phyloP scores from a whole-genome alignment of 345 rosid genomes.

The Physaria fendleri region DNA sequence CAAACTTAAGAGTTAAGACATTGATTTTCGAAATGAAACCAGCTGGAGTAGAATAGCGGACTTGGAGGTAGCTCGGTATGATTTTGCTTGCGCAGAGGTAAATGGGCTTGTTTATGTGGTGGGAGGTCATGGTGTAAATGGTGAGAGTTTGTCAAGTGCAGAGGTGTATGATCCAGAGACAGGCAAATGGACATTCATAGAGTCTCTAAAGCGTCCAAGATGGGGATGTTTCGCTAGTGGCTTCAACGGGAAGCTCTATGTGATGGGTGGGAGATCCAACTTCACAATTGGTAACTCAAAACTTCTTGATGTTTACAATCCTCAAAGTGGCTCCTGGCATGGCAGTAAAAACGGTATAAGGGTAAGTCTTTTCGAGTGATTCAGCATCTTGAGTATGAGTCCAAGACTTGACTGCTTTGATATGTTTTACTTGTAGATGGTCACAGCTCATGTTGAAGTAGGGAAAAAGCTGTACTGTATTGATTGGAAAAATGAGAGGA shows the following conservation, averaged over 20 bases:
- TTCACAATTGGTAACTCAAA: slow-evolving; percentile 87
- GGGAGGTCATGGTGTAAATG: slow-evolving; percentile 74
- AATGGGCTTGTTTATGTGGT: slow-evolving; percentile 75
- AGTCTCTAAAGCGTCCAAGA: slow-evolving; percentile 74
- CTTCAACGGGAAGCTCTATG: slow-evolving; percentile 71
- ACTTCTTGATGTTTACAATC: slow-evolving; percentile 64
- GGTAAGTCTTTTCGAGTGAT: slow-evolving; percentile 12
- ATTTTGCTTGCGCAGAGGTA: slow-evolving; percentile 88
- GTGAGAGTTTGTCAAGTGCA: slow-evolving; percentile 62
- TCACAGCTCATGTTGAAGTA: slow-evolving; percentile 82
- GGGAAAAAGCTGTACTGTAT: slow-evolving; percentile 73
- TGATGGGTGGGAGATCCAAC: slow-evolving; percentile 94
- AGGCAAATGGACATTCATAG: slow-evolving; percentile 52
- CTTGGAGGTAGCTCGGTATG: slow-evolving; percentile 70
- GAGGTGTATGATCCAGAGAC: slow-evolving; percentile 72
- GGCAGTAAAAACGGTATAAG: slow-evolving; percentile 84
- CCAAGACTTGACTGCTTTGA: background rate
- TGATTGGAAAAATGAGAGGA: slow-evolving; percentile 89
- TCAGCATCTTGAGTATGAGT: slow-evolving; percentile 3
- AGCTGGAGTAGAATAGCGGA: slow-evolving; percentile 80
- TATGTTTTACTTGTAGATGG: slow-evolving; percentile 43
- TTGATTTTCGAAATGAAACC: slow-evolving; percentile 14
- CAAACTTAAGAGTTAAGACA: too few species aligned
- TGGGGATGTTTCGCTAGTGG: slow-evolving; percentile 83
- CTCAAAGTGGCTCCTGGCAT: slow-evolving; percentile 54